Evolutionary conservation across 164 flowering plant genomes (phyloP).

Genomic region (Taxillus chinensis): DNA sequence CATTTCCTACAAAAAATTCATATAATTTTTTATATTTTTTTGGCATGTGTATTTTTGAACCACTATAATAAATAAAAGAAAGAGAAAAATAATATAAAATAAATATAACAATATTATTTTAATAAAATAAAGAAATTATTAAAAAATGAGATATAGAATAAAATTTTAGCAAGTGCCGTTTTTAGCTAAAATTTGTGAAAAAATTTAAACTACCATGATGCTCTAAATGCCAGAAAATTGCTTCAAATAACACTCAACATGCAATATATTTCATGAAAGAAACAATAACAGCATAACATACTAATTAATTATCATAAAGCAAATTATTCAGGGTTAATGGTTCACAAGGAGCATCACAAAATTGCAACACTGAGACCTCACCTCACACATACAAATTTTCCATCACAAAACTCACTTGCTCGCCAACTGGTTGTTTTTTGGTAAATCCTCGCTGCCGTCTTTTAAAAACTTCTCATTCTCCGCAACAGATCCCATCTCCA

Average conservation of each 20-base stretch:
- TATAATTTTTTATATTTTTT: too few species aligned
- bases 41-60: too few species aligned
- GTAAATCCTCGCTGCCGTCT: constrained; percentile 16
- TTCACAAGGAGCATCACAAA: background rate
- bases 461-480: constrained; percentile 43
- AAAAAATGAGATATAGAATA: too few species aligned
- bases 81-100: too few species aligned
- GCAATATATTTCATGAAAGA: background rate
- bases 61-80: too few species aligned
- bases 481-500: constrained; percentile 13
- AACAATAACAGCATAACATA: background rate
- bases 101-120: too few species aligned
- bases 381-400: background rate
- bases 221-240: background rate
- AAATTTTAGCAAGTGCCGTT: too few species aligned
- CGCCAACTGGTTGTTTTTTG: constrained; percentile 19
- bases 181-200: too few species aligned
- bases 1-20: too few species aligned
- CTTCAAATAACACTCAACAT: background rate
- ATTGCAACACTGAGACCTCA: too few species aligned
- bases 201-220: too few species aligned
- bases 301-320: background rate
- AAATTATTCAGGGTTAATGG: background rate
- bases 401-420: constrained; percentile 15
- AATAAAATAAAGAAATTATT: too few species aligned